Evolutionary conservation across 768 basidiomycete genomes (phyloP).

Genomic region (Lactarius akahatsu): DNA sequence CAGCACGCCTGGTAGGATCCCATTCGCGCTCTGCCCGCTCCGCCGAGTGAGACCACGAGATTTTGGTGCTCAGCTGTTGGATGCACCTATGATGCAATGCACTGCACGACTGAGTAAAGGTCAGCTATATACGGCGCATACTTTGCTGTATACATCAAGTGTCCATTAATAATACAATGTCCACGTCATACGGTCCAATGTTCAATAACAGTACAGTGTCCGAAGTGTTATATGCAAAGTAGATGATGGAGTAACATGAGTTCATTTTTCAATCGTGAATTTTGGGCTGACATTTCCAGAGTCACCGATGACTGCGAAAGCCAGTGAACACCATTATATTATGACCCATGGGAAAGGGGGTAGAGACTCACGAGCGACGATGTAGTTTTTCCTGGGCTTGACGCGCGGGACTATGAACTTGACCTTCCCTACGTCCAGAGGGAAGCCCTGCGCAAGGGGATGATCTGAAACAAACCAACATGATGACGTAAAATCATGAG

Average conservation of each 20-base stretch:
- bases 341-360: neutral
- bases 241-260: neutral
- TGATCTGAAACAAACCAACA: conserved; percentile 39
- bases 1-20: too few species aligned
- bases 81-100: neutral
- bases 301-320: conserved; percentile 57
- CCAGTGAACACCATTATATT: conserved; percentile 13
- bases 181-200: neutral
- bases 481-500: conserved; percentile 1
- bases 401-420: conserved; percentile 54
- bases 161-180: conserved; percentile 18
- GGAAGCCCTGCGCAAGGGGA: conserved; percentile 58
- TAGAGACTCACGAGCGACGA: conserved; percentile 54
- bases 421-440: conserved; percentile 50
- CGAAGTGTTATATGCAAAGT: conserved; percentile 2
- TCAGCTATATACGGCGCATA: neutral
- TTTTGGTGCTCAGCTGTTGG: neutral
- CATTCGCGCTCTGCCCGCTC: too few species aligned
- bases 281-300: conserved; percentile 60
- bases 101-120: neutral
- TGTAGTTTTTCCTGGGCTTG: conserved; percentile 47
- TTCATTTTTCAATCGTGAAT: conserved; percentile 50
- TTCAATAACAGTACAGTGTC: conserved; percentile 7
- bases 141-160: neutral
- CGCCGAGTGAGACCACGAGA: neutral